Evolutionary conservation across 2,329 filamentous ascomycete species (phyloP), one percentile per base, ranked within the genome.

Genomic region (Dothideomycetes sp.): DNA sequence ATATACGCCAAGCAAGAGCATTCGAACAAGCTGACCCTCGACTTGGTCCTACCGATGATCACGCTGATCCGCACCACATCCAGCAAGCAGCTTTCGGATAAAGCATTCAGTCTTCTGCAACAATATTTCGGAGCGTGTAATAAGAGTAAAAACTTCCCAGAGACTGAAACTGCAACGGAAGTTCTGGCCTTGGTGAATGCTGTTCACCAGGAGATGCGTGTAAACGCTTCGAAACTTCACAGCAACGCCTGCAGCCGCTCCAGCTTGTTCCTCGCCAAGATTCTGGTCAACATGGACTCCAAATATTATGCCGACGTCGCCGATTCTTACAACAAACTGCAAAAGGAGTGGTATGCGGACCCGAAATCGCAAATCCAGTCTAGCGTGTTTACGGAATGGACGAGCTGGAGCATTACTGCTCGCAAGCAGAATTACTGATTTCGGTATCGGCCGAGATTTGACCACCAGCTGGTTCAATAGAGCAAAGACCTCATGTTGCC

Each of bases 1-100:
- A 82, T 91, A 48, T 96, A 86, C 60, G 71, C 91, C 48, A 87
- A 84, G 59, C 81, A 82, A 51, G 81, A 91, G 61, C 75, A 82
- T 42, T 71, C 71, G 16, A 82, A 78, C 51, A 63, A 73, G 1
- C 65, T 88, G 1, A 75, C 79, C 1, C 74, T 91, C 30, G 69
- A 77, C 25, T 62, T 91, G 7, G 65, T 95, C 5, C 59, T 88
- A 6, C 87, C 89, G 0, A 69, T 95, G 1, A 68, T 94, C n/a
- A 68, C 72, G 31, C 74, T 91, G 29, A 77, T 84, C 32, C 78
- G 85, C 43, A 81, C 74, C n/a, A 91, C 84, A 1, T 77, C 72
- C 25, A 80, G 79, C 46, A 86, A 85, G 62, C 73, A 84, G 39
- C 74, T 94, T 3, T 74, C 80, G 1, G 76, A 79, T 41, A 86